Evolutionary conservation across 352 stramenopile species (phyloP).

Genomic region (Pythium aristosporum): DNA sequence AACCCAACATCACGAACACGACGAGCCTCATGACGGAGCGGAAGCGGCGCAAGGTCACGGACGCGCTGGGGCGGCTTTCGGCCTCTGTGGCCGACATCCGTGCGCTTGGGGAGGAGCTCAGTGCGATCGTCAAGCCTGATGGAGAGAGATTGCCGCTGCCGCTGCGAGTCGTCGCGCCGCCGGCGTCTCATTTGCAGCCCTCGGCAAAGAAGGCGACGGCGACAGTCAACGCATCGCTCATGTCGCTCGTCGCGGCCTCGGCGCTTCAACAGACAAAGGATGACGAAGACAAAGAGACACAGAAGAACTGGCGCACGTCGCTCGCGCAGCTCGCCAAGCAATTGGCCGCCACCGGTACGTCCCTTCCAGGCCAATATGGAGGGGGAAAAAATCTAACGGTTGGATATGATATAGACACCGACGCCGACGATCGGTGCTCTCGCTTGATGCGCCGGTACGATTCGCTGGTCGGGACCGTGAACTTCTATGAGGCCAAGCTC

Average conservation of each 20-base stretch:
- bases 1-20: neutral
- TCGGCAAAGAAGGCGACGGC: neutral
- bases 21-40: constrained; percentile 22
- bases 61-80: constrained; percentile 15
- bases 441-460: constrained; percentile 42
- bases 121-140: constrained; percentile 13
- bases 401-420: constrained; percentile 9
- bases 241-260: constrained; percentile 19
- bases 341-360: constrained; percentile 11
- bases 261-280: constrained; percentile 1
- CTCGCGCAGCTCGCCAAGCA: constrained; percentile 16
- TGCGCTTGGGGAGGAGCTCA: constrained; percentile 20
- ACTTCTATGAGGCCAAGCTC: constrained; percentile 37
- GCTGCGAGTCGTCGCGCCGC: constrained; percentile 15
- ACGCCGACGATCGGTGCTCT: constrained; percentile 13
- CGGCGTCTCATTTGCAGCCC: neutral
- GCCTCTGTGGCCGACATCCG: constrained; percentile 21
- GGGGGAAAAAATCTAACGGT: too few species aligned
- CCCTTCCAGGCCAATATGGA: neutral
- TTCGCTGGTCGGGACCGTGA: constrained; percentile 38
- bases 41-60: constrained; percentile 19
- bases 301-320: constrained; percentile 12
- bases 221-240: constrained; percentile 5
- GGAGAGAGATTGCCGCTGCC: neutral
- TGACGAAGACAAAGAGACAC: neutral